phyloP scores from a whole-genome alignment of 371 early-diverging fungal genomes.

The Saksenaea vasiformis region DNA sequence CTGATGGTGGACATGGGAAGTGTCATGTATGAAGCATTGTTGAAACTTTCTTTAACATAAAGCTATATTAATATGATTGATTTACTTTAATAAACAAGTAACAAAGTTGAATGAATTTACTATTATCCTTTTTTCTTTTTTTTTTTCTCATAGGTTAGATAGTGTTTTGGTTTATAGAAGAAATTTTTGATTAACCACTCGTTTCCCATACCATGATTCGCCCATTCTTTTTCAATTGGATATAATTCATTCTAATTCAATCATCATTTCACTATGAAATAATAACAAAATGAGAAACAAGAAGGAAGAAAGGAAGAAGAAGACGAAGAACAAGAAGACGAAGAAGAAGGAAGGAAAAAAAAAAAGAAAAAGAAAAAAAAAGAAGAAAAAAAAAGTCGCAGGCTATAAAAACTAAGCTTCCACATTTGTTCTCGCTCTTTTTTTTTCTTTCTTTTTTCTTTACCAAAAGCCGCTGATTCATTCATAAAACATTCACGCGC shows the following conservation, averaged over 20 bases:
- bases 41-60: no score
- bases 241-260: no score
- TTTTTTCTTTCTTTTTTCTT: conserved; percentile 4
- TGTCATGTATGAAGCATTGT: not conserved
- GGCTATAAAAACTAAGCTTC: conserved; percentile 10
- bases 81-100: no score
- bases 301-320: not conserved
- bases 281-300: conserved; percentile 5
- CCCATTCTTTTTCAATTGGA: no score
- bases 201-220: no score
- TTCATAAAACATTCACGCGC: conserved; percentile 4
- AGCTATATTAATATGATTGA: no score
- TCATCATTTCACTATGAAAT: not conserved
- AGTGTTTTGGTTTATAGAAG: no score
- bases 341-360: not conserved
- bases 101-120: no score
- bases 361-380: conserved; percentile 5
- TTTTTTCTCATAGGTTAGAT: not conserved
- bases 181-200: conserved; percentile 2
- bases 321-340: no score
- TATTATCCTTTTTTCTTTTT: not conserved
- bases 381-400: conserved; percentile 4
- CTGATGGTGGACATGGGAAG: not conserved
- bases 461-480: not conserved
- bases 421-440: conserved; percentile 2